These are phyloP conservation scores for Macrophomina tecta DNA, from an alignment of 2,329 filamentous ascomycete genomes.

Conservation along the genomic window DNA sequence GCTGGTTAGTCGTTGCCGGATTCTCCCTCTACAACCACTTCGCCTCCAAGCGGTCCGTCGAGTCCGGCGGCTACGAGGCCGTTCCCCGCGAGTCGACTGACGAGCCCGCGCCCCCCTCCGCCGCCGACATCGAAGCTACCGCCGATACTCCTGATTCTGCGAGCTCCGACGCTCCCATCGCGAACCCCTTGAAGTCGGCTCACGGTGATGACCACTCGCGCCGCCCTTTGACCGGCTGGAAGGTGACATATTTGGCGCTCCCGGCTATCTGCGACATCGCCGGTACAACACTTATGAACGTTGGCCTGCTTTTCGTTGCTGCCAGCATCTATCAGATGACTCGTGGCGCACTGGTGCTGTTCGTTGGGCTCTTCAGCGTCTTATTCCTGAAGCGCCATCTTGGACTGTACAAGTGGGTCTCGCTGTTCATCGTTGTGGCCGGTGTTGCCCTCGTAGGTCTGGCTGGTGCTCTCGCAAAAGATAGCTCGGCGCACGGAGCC, in stretches of 20 bases:
- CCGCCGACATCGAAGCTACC: constrained; percentile 54
- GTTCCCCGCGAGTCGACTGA: constrained; percentile 51
- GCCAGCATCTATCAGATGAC: constrained; percentile 99
- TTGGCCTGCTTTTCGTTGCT: constrained; percentile 89
- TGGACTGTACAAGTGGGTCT: constrained; percentile 89
- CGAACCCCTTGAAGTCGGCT: constrained; percentile 57
- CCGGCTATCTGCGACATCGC: constrained; percentile 93
- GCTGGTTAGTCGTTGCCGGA: constrained; percentile 85
- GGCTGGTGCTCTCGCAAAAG: constrained; percentile 75
- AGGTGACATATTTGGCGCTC: constrained; percentile 76
- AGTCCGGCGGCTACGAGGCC: constrained; percentile 66
- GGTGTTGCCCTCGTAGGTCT: constrained; percentile 91
- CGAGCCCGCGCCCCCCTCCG: constrained; percentile 40
- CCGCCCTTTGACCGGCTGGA: constrained; percentile 69
- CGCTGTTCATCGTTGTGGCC: constrained; percentile 81
- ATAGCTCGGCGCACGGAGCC: constrained; percentile 59
- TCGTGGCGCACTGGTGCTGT: constrained; percentile 88
- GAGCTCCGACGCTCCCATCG: constrained; percentile 53
- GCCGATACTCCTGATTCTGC: constrained; percentile 52
- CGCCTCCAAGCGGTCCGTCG: constrained; percentile 45
- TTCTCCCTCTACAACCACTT: constrained; percentile 71
- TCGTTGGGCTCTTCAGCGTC: constrained; percentile 94
- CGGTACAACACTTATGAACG: constrained; percentile 97
- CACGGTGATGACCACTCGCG: constrained; percentile 61
- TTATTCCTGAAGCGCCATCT: constrained; percentile 83